These are phyloP conservation scores for Bipolaris victoriae DNA, from an alignment of 2,329 filamentous ascomycete species.

Conservation along the genomic window DNA sequence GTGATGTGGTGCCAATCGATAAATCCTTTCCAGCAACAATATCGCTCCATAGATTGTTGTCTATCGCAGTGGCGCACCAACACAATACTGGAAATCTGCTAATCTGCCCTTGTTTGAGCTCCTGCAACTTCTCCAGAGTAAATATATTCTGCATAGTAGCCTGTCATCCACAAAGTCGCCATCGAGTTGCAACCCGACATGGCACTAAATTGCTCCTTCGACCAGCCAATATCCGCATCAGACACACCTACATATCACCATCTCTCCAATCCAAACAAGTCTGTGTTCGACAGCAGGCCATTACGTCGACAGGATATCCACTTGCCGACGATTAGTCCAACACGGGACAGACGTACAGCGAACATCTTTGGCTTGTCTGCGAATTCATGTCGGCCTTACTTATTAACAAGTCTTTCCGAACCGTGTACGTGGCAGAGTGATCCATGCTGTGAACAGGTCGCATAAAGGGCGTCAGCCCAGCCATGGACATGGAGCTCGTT, in stretches of 20 bases:
- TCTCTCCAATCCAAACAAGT: background rate
- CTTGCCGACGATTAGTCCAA: constrained; percentile 4
- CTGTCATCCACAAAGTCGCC: too few species aligned
- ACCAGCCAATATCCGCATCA: background rate
- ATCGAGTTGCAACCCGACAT: too few species aligned
- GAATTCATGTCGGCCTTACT: background rate
- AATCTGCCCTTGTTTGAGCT: too few species aligned
- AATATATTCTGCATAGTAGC: too few species aligned
- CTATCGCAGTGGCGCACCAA: background rate
- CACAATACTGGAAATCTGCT: too few species aligned
- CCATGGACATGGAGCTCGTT: background rate
- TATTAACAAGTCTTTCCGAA: background rate
- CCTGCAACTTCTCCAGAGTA: too few species aligned
- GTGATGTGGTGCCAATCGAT: background rate
- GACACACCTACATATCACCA: too few species aligned
- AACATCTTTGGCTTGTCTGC: background rate
- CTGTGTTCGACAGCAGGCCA: background rate
- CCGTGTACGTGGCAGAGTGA: background rate
- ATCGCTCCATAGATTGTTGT: background rate
- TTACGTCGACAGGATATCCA: background rate
- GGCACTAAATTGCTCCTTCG: too few species aligned
- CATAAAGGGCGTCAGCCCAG: background rate
- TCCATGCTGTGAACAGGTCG: background rate
- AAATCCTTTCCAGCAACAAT: background rate
- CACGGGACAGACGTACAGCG: background rate